Base-by-base conservation (phyloP, 2,329 filamentous ascomycete genomes). In the Cylindrodendrum hubeiense region DNA sequence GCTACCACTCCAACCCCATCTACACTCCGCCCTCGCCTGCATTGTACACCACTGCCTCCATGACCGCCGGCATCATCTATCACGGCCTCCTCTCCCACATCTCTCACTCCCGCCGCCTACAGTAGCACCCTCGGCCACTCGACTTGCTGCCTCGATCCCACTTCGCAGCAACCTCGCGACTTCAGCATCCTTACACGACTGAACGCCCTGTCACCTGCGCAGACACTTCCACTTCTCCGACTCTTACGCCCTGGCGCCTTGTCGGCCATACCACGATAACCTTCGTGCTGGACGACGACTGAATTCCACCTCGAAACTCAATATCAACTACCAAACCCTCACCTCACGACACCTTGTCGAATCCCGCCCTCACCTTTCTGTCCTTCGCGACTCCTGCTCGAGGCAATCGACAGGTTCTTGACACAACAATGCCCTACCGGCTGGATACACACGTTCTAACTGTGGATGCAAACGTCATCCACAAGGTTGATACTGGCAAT, bases 401-500 rank as follows among this genome's bases (percentile, higher is more conserved):
- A 77, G 62, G 58, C 37, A 67, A 58, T 56, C 53, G 77, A 77
- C 81, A 81, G 79, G 79, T 30, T 30, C 69, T 64, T 68, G 52
- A 59, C 63, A 74, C 73, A 80, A 75, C 66, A 54, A 98, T 98
- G 95, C 93, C 94, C 83, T 90, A 93, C 78, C 88, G 89, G 82
- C 86, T 97, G 81, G 90, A 93, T 80, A 91, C 92, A 66, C 93
- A 95, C 76, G 93, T 98, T 79, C 86, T 98, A 77, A 94, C 94
- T 68, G 93, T 98, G 79, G 94, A 98, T 84, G 91, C 93, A 70
- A 93, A 91, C 78, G 92, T 95, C 73, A 95, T 99, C 79, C 93
- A 96, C 85, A 94, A 97, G 79, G 94, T 98, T 76, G 95, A 98
- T 82, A 97, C 95, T 1, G 88, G 91, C 72, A 97, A 97, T 79